These are phyloP conservation scores for Ogataea corticis DNA, from an alignment of 805 yeast genomes.

Conservation along the genomic window DNA sequence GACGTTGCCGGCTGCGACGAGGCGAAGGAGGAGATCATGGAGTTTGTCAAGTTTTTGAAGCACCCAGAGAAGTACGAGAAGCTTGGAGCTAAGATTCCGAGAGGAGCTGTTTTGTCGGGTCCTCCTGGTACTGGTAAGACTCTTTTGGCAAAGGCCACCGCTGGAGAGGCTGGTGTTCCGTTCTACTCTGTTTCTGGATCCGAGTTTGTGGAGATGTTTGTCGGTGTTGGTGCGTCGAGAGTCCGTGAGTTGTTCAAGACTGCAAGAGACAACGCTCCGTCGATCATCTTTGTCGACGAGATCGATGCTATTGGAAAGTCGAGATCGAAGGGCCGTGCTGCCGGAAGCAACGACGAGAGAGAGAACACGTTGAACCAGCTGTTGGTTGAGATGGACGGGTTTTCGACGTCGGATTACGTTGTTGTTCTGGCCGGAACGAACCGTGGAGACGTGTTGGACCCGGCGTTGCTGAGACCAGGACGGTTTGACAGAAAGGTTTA, in stretches of 20 bases:
- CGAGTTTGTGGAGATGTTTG: slow-evolving; percentile 96
- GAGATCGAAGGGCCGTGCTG: slow-evolving; percentile 67
- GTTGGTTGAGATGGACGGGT: slow-evolving; percentile 95
- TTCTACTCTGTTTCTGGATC: slow-evolving; percentile 90
- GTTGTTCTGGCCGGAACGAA: slow-evolving; percentile 95
- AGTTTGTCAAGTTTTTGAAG: slow-evolving; percentile 85
- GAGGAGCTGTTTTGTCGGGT: slow-evolving; percentile 93
- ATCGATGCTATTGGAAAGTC: slow-evolving; percentile 95
- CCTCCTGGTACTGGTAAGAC: slow-evolving; percentile 99
- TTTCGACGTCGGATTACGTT: slow-evolving; percentile 82
- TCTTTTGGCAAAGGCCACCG: slow-evolving; percentile 88
- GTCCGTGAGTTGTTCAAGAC: slow-evolving; percentile 90
- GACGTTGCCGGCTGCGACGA: slow-evolving; percentile 97
- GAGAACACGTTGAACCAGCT: slow-evolving; percentile 91
- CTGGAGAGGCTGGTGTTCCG: slow-evolving; percentile 96
- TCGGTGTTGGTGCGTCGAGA: slow-evolving; percentile 94
- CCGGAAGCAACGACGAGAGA: slow-evolving; percentile 89
- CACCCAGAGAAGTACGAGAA: slow-evolving; percentile 82
- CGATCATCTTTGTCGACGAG: slow-evolving; percentile 90
- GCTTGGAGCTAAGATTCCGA: slow-evolving; percentile 90
- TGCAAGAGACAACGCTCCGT: slow-evolving; percentile 87
- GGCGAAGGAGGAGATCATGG: slow-evolving; percentile 94
- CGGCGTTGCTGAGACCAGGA: slow-evolving; percentile 91
- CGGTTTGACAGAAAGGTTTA: slow-evolving; percentile 89
- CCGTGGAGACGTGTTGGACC: slow-evolving; percentile 86